Conservation (phyloP, 139 green algal species). For the Chlorella ohadii region DNA sequence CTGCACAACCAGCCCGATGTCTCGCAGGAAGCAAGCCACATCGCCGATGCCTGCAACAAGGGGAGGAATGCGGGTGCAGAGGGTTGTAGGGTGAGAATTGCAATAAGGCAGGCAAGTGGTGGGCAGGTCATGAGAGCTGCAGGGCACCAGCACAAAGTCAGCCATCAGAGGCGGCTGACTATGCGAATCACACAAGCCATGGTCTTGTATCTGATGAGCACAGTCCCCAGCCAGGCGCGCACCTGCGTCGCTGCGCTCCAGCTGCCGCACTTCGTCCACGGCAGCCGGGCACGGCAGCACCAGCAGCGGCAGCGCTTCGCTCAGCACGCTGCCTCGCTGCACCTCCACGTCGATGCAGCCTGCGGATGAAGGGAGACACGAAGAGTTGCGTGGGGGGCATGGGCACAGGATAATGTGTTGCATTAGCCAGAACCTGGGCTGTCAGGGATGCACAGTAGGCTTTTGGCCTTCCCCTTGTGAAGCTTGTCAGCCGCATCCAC, state of each 20-base stretch:
- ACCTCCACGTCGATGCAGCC: conserved; percentile 38
- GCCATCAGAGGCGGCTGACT: too few relatives aligned
- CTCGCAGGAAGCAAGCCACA: conserved; percentile 34
- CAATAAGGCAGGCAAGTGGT: background rate
- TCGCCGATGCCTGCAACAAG: background rate
- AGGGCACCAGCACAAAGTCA: too few relatives aligned
- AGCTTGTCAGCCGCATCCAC: too few relatives aligned
- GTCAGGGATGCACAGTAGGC: too few relatives aligned
- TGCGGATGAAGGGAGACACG: background rate
- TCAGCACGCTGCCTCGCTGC: conserved; percentile 23
- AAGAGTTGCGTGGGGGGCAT: too few relatives aligned
- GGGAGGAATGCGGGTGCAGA: too few relatives aligned
- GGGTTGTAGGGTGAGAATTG: background rate
- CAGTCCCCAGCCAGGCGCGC: background rate
- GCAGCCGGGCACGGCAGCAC: conserved; percentile 39
- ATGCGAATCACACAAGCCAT: too few relatives aligned
- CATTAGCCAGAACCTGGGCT: too few relatives aligned
- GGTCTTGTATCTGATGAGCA: too few relatives aligned
- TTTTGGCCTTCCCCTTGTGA: too few relatives aligned
- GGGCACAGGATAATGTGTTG: too few relatives aligned
- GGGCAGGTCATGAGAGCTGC: too few relatives aligned
- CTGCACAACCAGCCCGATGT: conserved; percentile 53
- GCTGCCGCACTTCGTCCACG: conserved; percentile 41
- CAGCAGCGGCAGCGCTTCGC: conserved; percentile 30
- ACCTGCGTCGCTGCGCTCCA: conserved; percentile 12